Conservation (phyloP, 805 yeast genomes). For the Cyberlindnera xylosilytica region DNA sequence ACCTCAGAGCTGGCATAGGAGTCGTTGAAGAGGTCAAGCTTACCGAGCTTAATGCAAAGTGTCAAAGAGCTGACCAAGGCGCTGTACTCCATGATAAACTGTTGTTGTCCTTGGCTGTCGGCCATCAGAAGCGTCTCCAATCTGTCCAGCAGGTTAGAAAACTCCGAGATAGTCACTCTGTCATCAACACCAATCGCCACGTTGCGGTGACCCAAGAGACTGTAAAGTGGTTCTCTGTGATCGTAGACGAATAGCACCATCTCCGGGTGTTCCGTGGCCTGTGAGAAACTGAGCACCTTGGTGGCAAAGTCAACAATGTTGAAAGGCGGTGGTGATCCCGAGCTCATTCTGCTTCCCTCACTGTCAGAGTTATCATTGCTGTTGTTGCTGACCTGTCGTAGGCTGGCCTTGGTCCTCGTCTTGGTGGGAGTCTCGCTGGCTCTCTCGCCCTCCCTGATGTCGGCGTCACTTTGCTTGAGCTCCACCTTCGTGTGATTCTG, state of each 20-base stretch:
- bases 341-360: slow-evolving; percentile 11
- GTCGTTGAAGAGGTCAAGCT: slow-evolving; percentile 5
- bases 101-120: not conserved
- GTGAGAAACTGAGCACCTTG: slow-evolving; percentile 10
- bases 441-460: slow-evolving; percentile 9
- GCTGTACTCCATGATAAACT: slow-evolving; percentile 5
- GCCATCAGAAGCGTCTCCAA: slow-evolving; percentile 4
- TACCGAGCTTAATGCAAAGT: slow-evolving; percentile 5
- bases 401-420: not conserved
- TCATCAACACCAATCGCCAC: slow-evolving; percentile 4
- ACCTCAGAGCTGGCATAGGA: slow-evolving; percentile 9
- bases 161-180: slow-evolving; percentile 8
- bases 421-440: slow-evolving; percentile 2
- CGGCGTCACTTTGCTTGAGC: slow-evolving; percentile 20
- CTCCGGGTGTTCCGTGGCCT: not conserved
- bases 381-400: not conserved
- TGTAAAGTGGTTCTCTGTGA: slow-evolving; percentile 9
- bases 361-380: slow-evolving; percentile 13
- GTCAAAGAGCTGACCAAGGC: slow-evolving; percentile 6
- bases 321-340: slow-evolving; percentile 6
- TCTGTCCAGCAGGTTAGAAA: slow-evolving; percentile 6
- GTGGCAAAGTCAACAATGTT: slow-evolving; percentile 6
- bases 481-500: slow-evolving; percentile 16
- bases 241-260: slow-evolving; percentile 10
- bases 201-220: not conserved